Conservation (phyloP, 768 basidiomycete species). For the Phylloporus arenicola region DNA sequence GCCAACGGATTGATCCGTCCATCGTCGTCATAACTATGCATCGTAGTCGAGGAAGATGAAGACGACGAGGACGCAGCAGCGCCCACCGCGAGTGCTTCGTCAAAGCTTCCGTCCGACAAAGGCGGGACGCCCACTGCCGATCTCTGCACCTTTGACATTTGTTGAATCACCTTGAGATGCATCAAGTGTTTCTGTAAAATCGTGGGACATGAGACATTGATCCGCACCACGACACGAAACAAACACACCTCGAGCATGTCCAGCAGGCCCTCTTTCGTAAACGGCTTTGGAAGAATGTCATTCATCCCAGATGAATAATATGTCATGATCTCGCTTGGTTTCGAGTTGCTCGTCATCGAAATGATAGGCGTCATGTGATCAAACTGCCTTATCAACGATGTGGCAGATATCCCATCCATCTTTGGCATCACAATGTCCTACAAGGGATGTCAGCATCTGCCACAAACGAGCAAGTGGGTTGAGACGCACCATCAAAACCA, state of each 20-base stretch:
- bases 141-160: conserved; percentile 56
- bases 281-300: conserved; percentile 94
- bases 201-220: not conserved
- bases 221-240: not conserved
- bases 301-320: conserved; percentile 81
- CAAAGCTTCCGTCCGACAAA: conserved; percentile 47
- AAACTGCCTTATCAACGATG: conserved; percentile 90
- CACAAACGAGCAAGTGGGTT: not conserved
- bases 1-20: conserved; percentile 75
- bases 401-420: conserved; percentile 84
- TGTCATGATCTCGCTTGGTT: conserved; percentile 88
- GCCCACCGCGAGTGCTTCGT: conserved; percentile 48
- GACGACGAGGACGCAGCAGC: conserved; percentile 15
- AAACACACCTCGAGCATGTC: conserved; percentile 80
- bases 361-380: conserved; percentile 96
- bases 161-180: conserved; percentile 82
- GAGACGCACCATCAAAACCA: conserved; percentile 85
- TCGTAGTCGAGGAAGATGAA: conserved; percentile 22
- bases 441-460: not conserved
- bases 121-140: conserved; percentile 65
- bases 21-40: conserved; percentile 33
- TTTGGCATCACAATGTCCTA: conserved; percentile 96
- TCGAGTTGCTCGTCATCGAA: conserved; percentile 95
- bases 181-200: conserved; percentile 68
- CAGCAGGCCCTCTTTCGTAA: conserved; percentile 87